Evolutionary conservation across 2,329 filamentous ascomycete genomes (phyloP), one percentile per base, ranked within the genome.

Genomic region (Tothia fuscella): DNA sequence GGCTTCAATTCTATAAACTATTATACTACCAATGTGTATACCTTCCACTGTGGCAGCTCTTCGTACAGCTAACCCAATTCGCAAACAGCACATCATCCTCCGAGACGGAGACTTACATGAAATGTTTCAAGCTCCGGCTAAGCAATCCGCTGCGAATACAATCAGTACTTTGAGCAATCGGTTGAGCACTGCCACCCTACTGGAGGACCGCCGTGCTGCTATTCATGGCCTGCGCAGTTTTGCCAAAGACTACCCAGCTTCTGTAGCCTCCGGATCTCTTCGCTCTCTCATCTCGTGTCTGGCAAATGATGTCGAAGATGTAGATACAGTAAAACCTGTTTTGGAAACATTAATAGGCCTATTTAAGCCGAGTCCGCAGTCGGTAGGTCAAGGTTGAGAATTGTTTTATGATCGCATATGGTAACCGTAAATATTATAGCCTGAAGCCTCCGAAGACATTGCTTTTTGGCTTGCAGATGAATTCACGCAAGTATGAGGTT

Each of bases 381-480:
- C 49, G 48, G 71, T 66, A 47, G 41, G 14, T 13, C 16, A 17
- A 39, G 29, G 7, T 28, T 24, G 25, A 6, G 24, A 42, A 42
- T 41, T 22, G 22, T 34, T 10, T 28, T 22, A 16, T 10, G 17
- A 14, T 20, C 20, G 21, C 12, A n/a, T n/a, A n/a, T n/a, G n/a
- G 20, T 33, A 32, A 19, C 33, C 24, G 16, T 33, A 20, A 19
- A n/a, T 3, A 10, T 17, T 48, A 70, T 56, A 93, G 85, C 69
- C 86, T 24, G 89, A 96, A 71, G 86, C 89, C 41, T 94, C 89
- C 12, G 89, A 96, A 49, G 91, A 98, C 62, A 93, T 98, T 52
- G 82, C 82, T 14, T 68, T 96, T 21, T 98, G 91, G 87, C 71
- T 98, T 45, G 91, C 91, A 41, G 91, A 98, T 63, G 89, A 96